A percentile compares a stretch with the other conserved stretches of the same genome.
Evolutionary conservation across 345 rosid genomes (phyloP).

Genomic region (Raphanus sativus): DNA sequence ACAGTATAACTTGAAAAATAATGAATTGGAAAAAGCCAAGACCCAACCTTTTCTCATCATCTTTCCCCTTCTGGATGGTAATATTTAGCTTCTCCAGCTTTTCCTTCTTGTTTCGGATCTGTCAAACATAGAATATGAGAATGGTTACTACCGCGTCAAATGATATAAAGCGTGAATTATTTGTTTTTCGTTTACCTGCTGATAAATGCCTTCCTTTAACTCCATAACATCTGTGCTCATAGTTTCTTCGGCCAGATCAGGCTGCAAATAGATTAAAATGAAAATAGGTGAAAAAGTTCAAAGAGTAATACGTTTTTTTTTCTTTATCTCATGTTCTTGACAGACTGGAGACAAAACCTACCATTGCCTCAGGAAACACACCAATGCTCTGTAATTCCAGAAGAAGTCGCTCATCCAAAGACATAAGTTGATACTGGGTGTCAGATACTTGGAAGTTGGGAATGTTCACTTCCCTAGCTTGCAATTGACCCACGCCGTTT

Average conservation of each 20-base stretch:
- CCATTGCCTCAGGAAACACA: conserved; percentile 79
- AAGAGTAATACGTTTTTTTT: not conserved
- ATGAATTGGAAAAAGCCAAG: conserved; percentile 18
- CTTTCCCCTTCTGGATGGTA: conserved; percentile 53
- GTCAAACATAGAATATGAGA: conserved; percentile 23
- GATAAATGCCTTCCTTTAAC: conserved; percentile 63
- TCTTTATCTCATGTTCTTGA: not conserved
- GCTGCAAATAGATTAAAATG: conserved; percentile 49
- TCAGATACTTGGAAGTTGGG: conserved; percentile 54
- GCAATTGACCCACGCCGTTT: conserved; percentile 53
- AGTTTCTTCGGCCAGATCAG: conserved; percentile 79
- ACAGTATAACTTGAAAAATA: conserved; percentile 3
- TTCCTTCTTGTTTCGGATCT: conserved; percentile 64
- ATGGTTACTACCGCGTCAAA: not conserved
- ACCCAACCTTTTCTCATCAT: conserved; percentile 62
- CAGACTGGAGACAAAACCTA: conserved; percentile 38
- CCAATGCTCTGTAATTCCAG: conserved; percentile 90
- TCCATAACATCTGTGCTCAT: conserved; percentile 65
- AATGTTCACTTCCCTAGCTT: conserved; percentile 50
- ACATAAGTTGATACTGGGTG: conserved; percentile 68
- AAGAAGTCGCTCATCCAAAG: conserved; percentile 73
- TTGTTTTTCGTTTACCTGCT: conserved; percentile 55
- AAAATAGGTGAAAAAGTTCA: conserved; percentile 8
- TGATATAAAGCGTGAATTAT: not conserved
- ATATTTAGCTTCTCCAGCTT: conserved; percentile 60